Base-by-base conservation (phyloP, 1,284 basidiomycete genomes). In the Melampsora occidentalis region DNA sequence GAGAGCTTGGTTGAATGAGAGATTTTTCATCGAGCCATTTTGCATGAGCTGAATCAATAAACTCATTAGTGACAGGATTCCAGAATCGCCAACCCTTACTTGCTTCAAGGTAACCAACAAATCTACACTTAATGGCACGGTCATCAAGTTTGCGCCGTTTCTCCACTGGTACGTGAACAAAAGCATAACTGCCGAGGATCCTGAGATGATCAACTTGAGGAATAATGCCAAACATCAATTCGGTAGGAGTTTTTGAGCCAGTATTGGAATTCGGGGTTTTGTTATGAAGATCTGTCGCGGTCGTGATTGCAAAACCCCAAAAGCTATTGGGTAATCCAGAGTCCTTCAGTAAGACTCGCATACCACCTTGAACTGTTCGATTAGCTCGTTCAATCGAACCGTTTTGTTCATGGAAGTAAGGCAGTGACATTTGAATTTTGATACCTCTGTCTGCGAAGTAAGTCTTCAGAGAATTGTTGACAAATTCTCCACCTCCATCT, bases 381-480 rank as follows among this genome's bases (percentile, higher is more conserved):
- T 69, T 69, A 12, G 39, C 51, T 14, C 67, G 48, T 18, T 70
- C 57, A n/a, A 70, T 62, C 4, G 31, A 4, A 2, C 69, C 22
- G n/a, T 70, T 70, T 31, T 70, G 69, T 16, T 70, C 51, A 28
- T 70, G 69, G 25, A 61, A 39, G 22, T 70, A 70, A 5, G 69
- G 57, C n/a, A 59, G 31, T 1, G 31, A 16, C 5, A n/a, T 12
- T 46, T 70, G 33, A 20, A n/a, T 16, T 18, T 10, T 2, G 2
- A 59, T 70, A 39, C 53, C 53, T 20, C 46, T 70, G 2, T 18
- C 2, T 20, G 1, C 5, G 20, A 57, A 70, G 33, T 33, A 72
- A 12, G n/a, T 46, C 20, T 18, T 33, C 2, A 72, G 20, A n/a
- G 33, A 33, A 59, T 42, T 70, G 33, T 18, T 35, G n/a, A n/a